Base-by-base conservation (phyloP, 768 basidiomycete species). In the Lentinula detonsa region DNA sequence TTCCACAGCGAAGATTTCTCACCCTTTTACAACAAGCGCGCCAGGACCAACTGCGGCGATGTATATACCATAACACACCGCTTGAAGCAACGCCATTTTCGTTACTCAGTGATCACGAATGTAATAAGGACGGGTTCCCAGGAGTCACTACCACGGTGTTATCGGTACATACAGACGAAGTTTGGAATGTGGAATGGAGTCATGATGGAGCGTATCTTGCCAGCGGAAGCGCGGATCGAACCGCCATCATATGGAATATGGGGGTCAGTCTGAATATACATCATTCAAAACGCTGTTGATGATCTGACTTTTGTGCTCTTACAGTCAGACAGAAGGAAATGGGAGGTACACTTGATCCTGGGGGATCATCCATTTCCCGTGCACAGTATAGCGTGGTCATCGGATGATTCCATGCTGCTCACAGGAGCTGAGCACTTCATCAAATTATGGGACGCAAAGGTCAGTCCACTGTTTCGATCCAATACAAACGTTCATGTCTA, bases 161-260 rank as follows among this genome's bases (percentile, higher is more conserved):
- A 62, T 83, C 87, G 49, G 91, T 88, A 34, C 96, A 98, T 72
- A 82, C 79, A 10, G 93, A 98, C 69, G 94, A 99, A 71, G 95
- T 99, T 46, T 98, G 96, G 95, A 87, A 90, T 69, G 73, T 98
- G 62, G 90, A 89, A 70, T 99, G 95, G 95, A 96, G 94, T 73
- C 92, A 91, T 66, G 87, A 88, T 70, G 97, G 97, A 2, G 73
- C 74, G 53, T 87, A 82, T 67, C 78, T 99, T 54, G 97, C 95
- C 34, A 95, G 87, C 65, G 91, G 90, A 40, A 90, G 95, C 60
- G 91, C 85, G 72, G 96, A 98, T 73, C 85, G 84, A 75, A 81
- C 82, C 4, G 94, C 90, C 6, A 91, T 97, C 59, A 89, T 98
- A 54, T 98, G 95, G 95, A 80, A 80, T 50, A 79, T 94, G 59